phyloP scores from a whole-genome alignment of 129 eudicot species.

The Scalesia atractyloides region DNA sequence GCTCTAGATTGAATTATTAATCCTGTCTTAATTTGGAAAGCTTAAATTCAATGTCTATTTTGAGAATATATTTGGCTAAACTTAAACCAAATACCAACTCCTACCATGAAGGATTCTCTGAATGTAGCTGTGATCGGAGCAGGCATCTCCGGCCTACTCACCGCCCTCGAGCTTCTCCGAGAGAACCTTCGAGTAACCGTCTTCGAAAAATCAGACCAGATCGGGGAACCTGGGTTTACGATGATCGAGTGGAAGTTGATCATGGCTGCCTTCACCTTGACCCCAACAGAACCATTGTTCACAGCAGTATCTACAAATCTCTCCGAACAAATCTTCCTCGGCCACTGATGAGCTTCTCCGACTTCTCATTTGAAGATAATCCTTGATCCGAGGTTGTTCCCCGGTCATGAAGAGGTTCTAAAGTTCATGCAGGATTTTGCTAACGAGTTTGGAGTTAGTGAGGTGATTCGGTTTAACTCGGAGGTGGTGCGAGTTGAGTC shows the following conservation, averaged over 20 bases:
- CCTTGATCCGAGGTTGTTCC: constrained; percentile 52
- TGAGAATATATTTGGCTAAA: too few species aligned
- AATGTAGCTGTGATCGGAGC: constrained; percentile 84
- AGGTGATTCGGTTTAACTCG: constrained; percentile 45
- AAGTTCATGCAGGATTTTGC: constrained; percentile 56
- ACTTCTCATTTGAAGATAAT: constrained; percentile 49
- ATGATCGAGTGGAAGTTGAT: constrained; percentile 53
- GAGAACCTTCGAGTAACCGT: constrained; percentile 57
- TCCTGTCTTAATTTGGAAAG: too few species aligned
- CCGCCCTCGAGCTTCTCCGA: constrained; percentile 60
- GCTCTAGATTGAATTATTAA: too few species aligned
- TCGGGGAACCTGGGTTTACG: constrained; percentile 86
- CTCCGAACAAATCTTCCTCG: constrained; percentile 78
- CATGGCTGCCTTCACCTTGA: constrained; percentile 37
- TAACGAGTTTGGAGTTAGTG: constrained; percentile 41
- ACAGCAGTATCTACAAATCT: constrained; percentile 65
- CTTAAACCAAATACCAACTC: too few species aligned
- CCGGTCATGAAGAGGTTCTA: constrained; percentile 71
- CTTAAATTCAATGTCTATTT: too few species aligned
- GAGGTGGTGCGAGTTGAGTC: constrained; percentile 56
- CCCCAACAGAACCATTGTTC: constrained; percentile 54
- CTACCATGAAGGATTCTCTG: constrained; percentile 22
- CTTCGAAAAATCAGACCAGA: constrained; percentile 44
- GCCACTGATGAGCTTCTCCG: constrained; percentile 60
- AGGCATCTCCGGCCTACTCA: constrained; percentile 52